phyloP scores from a whole-genome alignment of 345 rosid genomes.

The Moricandia arvensis region DNA sequence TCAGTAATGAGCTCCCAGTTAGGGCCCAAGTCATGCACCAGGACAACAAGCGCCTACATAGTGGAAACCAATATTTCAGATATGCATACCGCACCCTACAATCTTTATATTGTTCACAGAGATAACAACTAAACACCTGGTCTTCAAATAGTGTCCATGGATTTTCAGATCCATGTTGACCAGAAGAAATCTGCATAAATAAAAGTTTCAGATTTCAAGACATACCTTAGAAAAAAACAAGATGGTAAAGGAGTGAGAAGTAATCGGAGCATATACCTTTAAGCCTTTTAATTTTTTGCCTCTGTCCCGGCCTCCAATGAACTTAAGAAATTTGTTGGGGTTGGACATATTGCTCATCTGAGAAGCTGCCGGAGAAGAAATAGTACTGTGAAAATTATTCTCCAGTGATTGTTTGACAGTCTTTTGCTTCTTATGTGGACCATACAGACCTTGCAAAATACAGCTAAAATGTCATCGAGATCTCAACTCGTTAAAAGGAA shows the following conservation, averaged over 20 bases:
- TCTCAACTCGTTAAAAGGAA: background rate
- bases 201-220: constrained; percentile 27
- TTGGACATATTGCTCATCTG: constrained; percentile 93
- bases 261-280: constrained; percentile 52
- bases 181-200: constrained; percentile 60
- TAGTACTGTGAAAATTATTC: constrained; percentile 50
- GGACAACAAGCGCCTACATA: constrained; percentile 89
- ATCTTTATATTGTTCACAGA: constrained; percentile 8
- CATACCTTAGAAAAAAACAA: constrained; percentile 16
- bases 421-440: constrained; percentile 82
- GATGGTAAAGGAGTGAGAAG: background rate
- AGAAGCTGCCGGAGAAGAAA: constrained; percentile 80
- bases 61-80: constrained; percentile 15
- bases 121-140: constrained; percentile 55
- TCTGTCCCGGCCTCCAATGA: constrained; percentile 65
- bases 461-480: constrained; percentile 14
- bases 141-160: constrained; percentile 94
- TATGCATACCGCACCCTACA: constrained; percentile 11
- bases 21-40: constrained; percentile 98
- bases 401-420: constrained; percentile 58
- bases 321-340: constrained; percentile 63
- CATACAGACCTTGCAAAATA: constrained; percentile 59
- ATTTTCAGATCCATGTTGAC: constrained; percentile 72
- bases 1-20: constrained; percentile 98
- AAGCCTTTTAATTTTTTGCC: constrained; percentile 68